Evolutionary conservation across 1,139 yeast species (phyloP).

Genomic region (Blastobotrys ciferrii): DNA sequence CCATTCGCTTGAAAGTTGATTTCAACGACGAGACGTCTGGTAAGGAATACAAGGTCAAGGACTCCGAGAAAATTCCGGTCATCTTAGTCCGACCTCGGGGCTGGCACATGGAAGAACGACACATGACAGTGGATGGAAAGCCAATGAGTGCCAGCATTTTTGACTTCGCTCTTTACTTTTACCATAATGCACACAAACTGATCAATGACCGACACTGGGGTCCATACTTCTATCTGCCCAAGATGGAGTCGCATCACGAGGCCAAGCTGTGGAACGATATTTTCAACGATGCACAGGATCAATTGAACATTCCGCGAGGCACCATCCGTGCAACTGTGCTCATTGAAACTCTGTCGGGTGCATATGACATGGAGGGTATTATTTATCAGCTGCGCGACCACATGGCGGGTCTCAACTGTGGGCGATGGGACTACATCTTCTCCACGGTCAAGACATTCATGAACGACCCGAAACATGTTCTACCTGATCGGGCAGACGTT

Average conservation of each 20-base stretch:
- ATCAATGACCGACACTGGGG: conserved; percentile 59
- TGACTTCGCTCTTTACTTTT: conserved; percentile 76
- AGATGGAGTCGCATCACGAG: conserved; percentile 78
- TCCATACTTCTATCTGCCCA: conserved; percentile 76
- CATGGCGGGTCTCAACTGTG: conserved; percentile 75
- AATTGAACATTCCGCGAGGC: conserved; percentile 62
- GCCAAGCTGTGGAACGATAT: conserved; percentile 79
- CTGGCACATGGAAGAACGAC: conserved; percentile 79
- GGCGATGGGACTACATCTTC: conserved; percentile 82
- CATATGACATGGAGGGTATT: conserved; percentile 79
- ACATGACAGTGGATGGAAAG: conserved; percentile 70
- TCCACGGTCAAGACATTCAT: conserved; percentile 68
- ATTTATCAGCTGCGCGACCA: conserved; percentile 73
- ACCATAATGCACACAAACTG: conserved; percentile 65
- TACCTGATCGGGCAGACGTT: conserved; percentile 73
- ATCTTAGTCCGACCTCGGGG: conserved; percentile 83
- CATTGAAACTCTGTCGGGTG: conserved; percentile 74
- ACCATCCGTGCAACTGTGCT: conserved; percentile 77
- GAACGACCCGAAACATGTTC: conserved; percentile 58
- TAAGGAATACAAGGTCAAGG: conserved; percentile 60
- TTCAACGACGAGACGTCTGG: conserved; percentile 50
- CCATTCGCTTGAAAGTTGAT: conserved; percentile 66
- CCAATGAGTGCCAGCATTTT: conserved; percentile 72
- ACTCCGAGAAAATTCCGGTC: conserved; percentile 51
- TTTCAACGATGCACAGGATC: conserved; percentile 67